phyloP scores from a whole-genome alignment of 495 filamentous ascomycete species.

The Cryomyces minteri region DNA sequence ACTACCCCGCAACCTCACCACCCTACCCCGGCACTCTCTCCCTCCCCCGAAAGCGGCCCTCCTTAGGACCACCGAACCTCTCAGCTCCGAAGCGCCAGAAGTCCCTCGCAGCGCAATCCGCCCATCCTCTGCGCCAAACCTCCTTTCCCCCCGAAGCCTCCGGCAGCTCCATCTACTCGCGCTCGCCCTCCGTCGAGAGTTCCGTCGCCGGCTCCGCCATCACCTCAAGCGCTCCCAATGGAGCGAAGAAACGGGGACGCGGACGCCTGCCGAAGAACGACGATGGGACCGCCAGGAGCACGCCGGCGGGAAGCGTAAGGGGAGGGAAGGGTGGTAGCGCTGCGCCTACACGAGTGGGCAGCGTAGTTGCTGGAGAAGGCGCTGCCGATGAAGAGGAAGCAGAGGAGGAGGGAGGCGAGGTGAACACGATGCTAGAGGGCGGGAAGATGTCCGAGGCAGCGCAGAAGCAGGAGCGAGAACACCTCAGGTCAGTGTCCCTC shows the following conservation, averaged over 20 bases:
- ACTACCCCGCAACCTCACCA: constrained; percentile 31
- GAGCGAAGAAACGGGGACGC: constrained; percentile 38
- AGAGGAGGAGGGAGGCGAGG: constrained; percentile 42
- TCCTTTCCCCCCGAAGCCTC: constrained; percentile 54
- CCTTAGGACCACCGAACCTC: constrained; percentile 25
- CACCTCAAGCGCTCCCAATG: constrained; percentile 12
- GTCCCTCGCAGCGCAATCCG: constrained; percentile 31
- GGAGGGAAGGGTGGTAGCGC: constrained; percentile 29
- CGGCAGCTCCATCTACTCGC: constrained; percentile 17
- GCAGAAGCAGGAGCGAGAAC: constrained; percentile 50
- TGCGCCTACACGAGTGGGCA: constrained; percentile 16
- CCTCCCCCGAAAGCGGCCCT: constrained; percentile 38
- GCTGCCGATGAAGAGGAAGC: constrained; percentile 27
- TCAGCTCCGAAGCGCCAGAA: constrained; percentile 39
- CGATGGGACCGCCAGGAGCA: constrained; percentile 26
- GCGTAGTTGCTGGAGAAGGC: constrained; percentile 16
- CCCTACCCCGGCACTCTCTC: constrained; percentile 31
- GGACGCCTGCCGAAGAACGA: constrained; percentile 1
- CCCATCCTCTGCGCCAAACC: constrained; percentile 73
- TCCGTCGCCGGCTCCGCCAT: constrained; percentile 35
- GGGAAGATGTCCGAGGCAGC: constrained; percentile 45
- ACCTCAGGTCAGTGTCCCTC: constrained; percentile 14
- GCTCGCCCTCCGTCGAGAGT: constrained; percentile 44
- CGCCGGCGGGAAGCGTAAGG: constrained; percentile 14
- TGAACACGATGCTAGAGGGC: constrained; percentile 34